A percentile compares a stretch with the other conserved stretches of the same genome.
Evolutionary conservation across 108 stramenopile genomes (phyloP).

Genomic region (Fistulifera solaris): DNA sequence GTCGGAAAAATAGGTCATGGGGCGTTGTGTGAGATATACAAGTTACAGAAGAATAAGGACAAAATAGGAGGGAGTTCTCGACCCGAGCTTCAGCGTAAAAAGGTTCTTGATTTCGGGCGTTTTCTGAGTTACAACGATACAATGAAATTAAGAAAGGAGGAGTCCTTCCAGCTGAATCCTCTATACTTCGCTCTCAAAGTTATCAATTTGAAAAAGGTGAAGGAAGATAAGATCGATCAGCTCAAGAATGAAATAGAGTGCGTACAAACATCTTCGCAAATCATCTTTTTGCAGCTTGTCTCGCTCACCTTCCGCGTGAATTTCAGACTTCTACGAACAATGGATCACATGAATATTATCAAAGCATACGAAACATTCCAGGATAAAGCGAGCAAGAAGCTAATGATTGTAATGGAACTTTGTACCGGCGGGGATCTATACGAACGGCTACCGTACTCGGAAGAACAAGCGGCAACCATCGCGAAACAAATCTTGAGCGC

Average conservation of each 20-base stretch:
- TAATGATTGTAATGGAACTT: constrained; percentile 57
- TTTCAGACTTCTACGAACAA: constrained; percentile 34
- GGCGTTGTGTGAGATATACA: constrained; percentile 9
- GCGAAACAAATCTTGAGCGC: constrained; percentile 56
- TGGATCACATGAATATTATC: constrained; percentile 84
- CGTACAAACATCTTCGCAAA: too few relatives aligned
- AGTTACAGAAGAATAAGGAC: constrained; percentile 8
- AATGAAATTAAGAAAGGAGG: not conserved
- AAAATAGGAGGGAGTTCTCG: constrained; percentile 11
- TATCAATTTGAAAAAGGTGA: constrained; percentile 12
- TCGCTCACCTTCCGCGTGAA: too few relatives aligned
- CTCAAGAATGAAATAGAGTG: constrained; percentile 54
- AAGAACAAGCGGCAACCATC: constrained; percentile 37
- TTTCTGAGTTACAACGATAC: not conserved
- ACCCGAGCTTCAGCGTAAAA: constrained; percentile 4
- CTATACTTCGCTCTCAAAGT: constrained; percentile 24
- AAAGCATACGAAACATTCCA: constrained; percentile 65
- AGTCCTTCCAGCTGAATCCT: constrained; percentile 1
- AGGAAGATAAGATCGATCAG: constrained; percentile 17
- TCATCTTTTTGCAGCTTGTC: too few relatives aligned
- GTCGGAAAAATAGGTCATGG: constrained; percentile 5
- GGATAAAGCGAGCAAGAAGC: constrained; percentile 27
- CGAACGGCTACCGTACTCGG: constrained; percentile 55
- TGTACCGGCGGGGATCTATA: constrained; percentile 70
- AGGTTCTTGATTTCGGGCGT: not conserved